phyloP scores from a whole-genome alignment of 768 basidiomycete species.

The Lactarius quietus region DNA sequence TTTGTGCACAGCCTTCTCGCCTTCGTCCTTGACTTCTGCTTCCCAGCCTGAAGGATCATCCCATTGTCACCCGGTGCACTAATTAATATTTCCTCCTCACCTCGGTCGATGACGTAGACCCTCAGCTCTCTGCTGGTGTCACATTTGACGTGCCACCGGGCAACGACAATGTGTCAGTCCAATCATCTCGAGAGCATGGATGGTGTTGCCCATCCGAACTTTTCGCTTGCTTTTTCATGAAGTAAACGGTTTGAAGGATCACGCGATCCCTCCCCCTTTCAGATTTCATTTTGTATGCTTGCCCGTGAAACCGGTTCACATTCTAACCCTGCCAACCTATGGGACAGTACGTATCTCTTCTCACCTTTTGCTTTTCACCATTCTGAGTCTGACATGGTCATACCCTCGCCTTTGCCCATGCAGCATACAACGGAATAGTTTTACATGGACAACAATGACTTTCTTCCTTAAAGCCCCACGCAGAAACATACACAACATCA shows the following conservation, averaged over 20 bases:
- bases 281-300: neutral
- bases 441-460: too few relatives aligned
- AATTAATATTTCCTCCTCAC: neutral
- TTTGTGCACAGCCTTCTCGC: neutral
- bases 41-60: neutral
- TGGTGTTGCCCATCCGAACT: neutral
- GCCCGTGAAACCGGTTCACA: neutral
- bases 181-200: neutral
- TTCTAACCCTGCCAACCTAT: neutral
- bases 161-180: neutral
- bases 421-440: too few relatives aligned
- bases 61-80: neutral
- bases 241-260: too few relatives aligned
- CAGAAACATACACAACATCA: too few relatives aligned
- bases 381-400: too few relatives aligned
- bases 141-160: neutral
- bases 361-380: too few relatives aligned
- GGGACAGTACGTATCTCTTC: too few relatives aligned
- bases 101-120: neutral
- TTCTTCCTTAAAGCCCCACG: too few relatives aligned
- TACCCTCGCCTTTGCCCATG: too few relatives aligned
- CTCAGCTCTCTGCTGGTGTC: neutral
- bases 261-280: neutral
- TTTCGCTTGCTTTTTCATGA: neutral
- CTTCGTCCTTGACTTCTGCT: constrained; percentile 1